Evolutionary conservation across 2,329 filamentous ascomycete genomes (phyloP).

Genomic region (Teratosphaeria gauchensis): DNA sequence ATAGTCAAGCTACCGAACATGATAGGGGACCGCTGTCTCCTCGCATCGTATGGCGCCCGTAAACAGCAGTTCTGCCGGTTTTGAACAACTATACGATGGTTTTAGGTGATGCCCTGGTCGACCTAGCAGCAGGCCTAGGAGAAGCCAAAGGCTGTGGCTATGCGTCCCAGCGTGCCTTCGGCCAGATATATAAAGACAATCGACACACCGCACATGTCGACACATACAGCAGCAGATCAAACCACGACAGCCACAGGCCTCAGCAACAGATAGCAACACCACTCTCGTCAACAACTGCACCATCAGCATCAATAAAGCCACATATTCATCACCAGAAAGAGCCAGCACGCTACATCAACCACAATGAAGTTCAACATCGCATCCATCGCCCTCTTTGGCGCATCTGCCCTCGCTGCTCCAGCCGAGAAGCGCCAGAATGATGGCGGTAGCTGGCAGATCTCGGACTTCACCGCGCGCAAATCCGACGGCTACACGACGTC

Average conservation of each 20-base stretch:
- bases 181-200: not conserved
- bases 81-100: too few species aligned
- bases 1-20: too few species aligned
- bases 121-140: too few species aligned
- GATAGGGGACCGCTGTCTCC: too few species aligned
- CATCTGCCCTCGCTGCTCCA: not conserved
- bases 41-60: too few species aligned
- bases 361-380: not conserved
- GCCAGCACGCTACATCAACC: not conserved
- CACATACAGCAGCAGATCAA: not conserved
- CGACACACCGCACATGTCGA: not conserved
- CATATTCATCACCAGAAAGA: too few species aligned
- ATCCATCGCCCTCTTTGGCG: not conserved
- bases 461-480: not conserved
- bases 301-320: too few species aligned
- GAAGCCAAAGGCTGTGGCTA: too few species aligned
- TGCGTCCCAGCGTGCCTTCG: too few species aligned
- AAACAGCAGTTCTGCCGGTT: too few species aligned
- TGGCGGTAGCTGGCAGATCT: not conserved
- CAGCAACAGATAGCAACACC: not conserved
- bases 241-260: not conserved
- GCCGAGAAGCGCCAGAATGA: not conserved
- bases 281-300: not conserved
- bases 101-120: too few species aligned
- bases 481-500: not conserved